Evolutionary conservation across 2,329 filamentous ascomycete species (phyloP).

Genomic region (Rugonectria rugulosa): DNA sequence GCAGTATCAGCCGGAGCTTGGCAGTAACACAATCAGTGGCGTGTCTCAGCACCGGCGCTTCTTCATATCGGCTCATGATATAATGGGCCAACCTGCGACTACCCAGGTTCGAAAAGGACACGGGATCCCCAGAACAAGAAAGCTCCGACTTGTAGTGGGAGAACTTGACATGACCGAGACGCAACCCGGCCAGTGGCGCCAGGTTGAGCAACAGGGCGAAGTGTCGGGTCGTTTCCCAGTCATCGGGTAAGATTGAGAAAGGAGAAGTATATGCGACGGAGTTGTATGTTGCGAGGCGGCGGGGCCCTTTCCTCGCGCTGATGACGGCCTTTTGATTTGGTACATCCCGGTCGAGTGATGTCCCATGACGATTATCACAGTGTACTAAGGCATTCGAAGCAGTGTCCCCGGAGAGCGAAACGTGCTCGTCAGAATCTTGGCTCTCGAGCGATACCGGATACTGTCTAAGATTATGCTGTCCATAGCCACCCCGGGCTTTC

Average conservation of each 20-base stretch:
- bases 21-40: slow-evolving; percentile 17
- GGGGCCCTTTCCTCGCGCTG: background rate
- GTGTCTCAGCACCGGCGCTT: background rate
- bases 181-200: slow-evolving; percentile 13
- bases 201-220: slow-evolving; percentile 13
- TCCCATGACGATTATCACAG: too few species aligned
- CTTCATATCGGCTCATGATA: slow-evolving; percentile 10
- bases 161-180: slow-evolving; percentile 11
- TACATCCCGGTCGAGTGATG: too few species aligned
- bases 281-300: too few species aligned
- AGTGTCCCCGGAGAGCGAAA: background rate
- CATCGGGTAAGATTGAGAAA: slow-evolving; percentile 2
- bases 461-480: slow-evolving; percentile 17
- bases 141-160: slow-evolving; percentile 1
- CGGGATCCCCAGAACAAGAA: background rate
- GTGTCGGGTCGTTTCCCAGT: background rate
- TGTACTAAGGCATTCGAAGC: too few species aligned
- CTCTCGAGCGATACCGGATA: background rate
- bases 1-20: slow-evolving; percentile 11
- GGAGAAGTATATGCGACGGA: background rate
- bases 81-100: slow-evolving; percentile 12
- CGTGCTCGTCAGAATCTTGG: background rate
- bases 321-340: background rate
- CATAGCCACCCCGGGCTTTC: slow-evolving; percentile 11
- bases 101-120: slow-evolving; percentile 1